phyloP scores from a whole-genome alignment of 768 basidiomycete genomes.

The Rhizopogon vinicolor region DNA sequence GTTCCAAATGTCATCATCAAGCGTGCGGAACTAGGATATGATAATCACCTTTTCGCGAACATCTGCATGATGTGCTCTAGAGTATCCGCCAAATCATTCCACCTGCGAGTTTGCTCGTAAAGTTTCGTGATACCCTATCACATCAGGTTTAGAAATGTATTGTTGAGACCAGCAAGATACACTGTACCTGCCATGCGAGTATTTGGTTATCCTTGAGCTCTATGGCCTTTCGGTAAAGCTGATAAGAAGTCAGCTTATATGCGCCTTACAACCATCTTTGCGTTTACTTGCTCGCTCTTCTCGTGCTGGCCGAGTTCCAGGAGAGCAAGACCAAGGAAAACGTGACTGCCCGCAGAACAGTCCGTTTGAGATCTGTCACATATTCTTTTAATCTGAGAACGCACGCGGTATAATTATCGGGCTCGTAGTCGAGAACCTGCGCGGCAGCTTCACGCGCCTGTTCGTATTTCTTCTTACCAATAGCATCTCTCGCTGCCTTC shows the following conservation, averaged over 20 bases:
- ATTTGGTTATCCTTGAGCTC: constrained; percentile 60
- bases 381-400: constrained; percentile 22
- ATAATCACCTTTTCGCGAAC: constrained; percentile 52
- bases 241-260: constrained; percentile 14
- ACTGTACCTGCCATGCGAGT: constrained; percentile 80
- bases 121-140: constrained; percentile 65
- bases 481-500: constrained; percentile 71
- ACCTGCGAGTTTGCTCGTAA: constrained; percentile 60
- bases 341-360: constrained; percentile 48
- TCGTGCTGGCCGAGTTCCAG: constrained; percentile 69
- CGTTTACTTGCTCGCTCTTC: constrained; percentile 81
- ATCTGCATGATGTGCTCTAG: constrained; percentile 55
- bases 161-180: background rate
- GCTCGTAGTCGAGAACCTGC: constrained; percentile 69
- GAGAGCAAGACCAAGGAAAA: constrained; percentile 79
- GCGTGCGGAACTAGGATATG: background rate
- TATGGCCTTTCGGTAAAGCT: constrained; percentile 82
- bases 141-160: constrained; percentile 11
- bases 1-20: constrained; percentile 1
- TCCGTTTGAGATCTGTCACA: background rate
- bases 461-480: constrained; percentile 71
- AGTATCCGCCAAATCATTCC: constrained; percentile 51
- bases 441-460: constrained; percentile 62
- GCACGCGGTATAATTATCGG: constrained; percentile 85
- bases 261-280: background rate